Evolutionary conservation across 73 alveolate genomes (phyloP).

Genomic region (Paramecium octaurelia): DNA sequence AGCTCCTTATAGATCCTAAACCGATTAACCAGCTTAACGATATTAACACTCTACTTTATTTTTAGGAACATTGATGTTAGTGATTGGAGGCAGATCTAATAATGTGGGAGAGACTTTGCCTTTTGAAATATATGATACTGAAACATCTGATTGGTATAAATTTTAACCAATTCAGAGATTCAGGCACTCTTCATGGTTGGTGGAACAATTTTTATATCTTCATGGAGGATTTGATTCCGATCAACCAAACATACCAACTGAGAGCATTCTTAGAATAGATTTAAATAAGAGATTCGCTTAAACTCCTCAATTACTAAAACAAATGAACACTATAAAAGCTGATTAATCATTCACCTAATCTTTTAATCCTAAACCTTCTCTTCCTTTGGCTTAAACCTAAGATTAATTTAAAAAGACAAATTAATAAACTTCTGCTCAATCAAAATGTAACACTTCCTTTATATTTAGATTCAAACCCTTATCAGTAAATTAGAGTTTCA

Average conservation of each 20-base stretch:
- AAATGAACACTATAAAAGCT: conserved; percentile 64
- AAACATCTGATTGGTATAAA: conserved; percentile 93
- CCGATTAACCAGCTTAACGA: conserved; percentile 72
- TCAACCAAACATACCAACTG: conserved; percentile 89
- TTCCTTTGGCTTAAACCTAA: conserved; percentile 17
- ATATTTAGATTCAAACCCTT: not conserved
- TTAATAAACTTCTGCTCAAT: not conserved
- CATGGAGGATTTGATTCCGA: conserved; percentile 97
- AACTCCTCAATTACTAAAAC: conserved; percentile 66
- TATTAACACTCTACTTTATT: conserved; percentile 93
- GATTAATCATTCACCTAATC: not conserved
- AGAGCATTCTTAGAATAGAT: conserved; percentile 77
- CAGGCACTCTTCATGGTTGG: conserved; percentile 85
- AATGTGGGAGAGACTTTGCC: conserved; percentile 88
- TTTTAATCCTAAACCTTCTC: conserved; percentile 42
- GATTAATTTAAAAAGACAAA: not conserved
- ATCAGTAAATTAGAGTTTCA: not conserved
- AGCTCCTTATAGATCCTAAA: conserved; percentile 85
- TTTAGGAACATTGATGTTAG: conserved; percentile 87
- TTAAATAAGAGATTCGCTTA: conserved; percentile 74
- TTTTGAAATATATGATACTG: conserved; percentile 97
- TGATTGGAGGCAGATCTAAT: conserved; percentile 94
- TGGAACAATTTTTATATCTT: conserved; percentile 70
- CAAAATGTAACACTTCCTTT: not conserved
- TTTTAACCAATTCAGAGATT: conserved; percentile 84